Evolutionary conservation across 2,329 filamentous ascomycete species (phyloP).

Genomic region (Cordyceps farinosa): DNA sequence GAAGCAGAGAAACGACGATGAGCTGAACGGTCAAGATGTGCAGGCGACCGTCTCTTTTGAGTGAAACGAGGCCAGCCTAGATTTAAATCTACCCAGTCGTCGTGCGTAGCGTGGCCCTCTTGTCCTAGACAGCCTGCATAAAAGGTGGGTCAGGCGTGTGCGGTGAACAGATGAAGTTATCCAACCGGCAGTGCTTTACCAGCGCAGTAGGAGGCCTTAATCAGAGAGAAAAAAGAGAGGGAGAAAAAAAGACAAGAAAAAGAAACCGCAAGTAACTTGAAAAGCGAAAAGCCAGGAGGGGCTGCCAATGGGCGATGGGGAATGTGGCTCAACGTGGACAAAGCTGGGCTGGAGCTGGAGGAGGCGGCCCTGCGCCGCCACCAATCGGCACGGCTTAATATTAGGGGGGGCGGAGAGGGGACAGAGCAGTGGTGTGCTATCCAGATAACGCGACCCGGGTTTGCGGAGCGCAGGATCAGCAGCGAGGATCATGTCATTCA

Average conservation of each 20-base stretch:
- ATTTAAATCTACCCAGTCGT: slow-evolving; percentile 1
- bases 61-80: slow-evolving; percentile 4
- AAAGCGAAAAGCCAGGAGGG: neutral
- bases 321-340: slow-evolving; percentile 9
- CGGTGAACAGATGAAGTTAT: neutral
- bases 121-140: slow-evolving; percentile 9
- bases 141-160: neutral
- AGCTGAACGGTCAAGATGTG: neutral
- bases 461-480: neutral
- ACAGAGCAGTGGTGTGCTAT: neutral
- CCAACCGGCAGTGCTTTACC: neutral
- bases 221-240: neutral
- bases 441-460: neutral
- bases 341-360: neutral
- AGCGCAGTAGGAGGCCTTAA: neutral
- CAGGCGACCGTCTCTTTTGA: slow-evolving; percentile 3
- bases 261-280: neutral
- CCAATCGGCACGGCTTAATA: slow-evolving; percentile 4
- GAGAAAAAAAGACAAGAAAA: neutral
- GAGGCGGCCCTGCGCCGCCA: neutral
- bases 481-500: neutral
- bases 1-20: neutral
- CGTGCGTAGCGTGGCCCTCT: slow-evolving; percentile 7
- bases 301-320: neutral
- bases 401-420: neutral